Evolutionary conservation across 345 rosid species (phyloP), one percentile per base, ranked within the genome.

Genomic region (Lumnitzera littorea): DNA sequence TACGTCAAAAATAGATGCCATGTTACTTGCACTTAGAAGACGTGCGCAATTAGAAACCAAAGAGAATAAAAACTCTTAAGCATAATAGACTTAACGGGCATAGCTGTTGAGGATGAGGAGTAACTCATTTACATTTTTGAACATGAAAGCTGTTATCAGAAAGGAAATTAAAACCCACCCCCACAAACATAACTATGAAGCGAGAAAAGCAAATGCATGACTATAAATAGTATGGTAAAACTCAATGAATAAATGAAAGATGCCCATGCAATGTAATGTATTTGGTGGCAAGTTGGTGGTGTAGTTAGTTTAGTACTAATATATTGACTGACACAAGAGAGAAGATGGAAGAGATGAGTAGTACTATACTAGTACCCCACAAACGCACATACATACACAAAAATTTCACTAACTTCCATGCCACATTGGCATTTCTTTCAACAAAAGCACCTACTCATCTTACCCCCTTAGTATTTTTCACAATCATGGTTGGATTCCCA

Each of bases 401-500:
- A 36, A 36, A 4, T 9, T 7, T 36, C 72, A 25, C 70, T 46
- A 55, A 71, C 72, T 71, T 56, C 60, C 46, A 74, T 36, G 43
- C 3, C 43, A 7, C 10, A 36, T 36, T 58, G 82, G 62, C 74
- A 74, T 72, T 25, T 72, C 65, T 67, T 70, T 67, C 76, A 53
- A 20, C 63, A 67, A 62, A 70, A 67, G 55, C 56, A 56, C 63
- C 66, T 56, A 64, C 55, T 24, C 11, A n/a, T 53, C 69, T 55
- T 58, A 62, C 67, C 72, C 67, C 72, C 65, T 36, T 36, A 1
- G 43, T 74, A 67, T 60, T 52, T 62, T 62, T 41, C 66, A 58
- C 70, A 43, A 58, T 17, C 12, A 56, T 16, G 52, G 65, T 64
- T 70, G 67, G 72, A 24, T 68, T 77, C 73, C 87, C 80, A 52